Conservation (phyloP, 139 green algal species). For the Eudorina sp. region DNA sequence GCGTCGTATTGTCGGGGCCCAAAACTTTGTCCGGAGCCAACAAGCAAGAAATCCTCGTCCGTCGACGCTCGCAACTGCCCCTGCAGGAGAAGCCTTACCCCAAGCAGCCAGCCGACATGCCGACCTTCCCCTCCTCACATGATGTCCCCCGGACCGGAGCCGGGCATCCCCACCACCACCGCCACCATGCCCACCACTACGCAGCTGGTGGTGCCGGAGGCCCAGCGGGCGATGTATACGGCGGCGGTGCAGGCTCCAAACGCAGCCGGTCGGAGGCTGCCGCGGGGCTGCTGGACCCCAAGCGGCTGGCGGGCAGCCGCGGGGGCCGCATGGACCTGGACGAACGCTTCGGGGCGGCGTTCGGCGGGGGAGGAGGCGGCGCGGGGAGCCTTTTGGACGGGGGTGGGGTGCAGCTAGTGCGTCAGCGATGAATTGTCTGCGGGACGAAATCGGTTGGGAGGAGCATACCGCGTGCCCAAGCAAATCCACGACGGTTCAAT, state of each 20-base stretch:
- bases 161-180: neutral
- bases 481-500: too few species aligned
- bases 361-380: constrained; percentile 1
- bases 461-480: too few species aligned
- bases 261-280: constrained; percentile 20
- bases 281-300: constrained; percentile 1
- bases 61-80: too few species aligned
- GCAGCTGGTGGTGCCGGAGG: too few species aligned
- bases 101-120: constrained; percentile 71
- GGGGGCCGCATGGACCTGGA: constrained; percentile 1
- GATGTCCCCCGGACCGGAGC: constrained; percentile 4
- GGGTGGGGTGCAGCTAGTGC: constrained; percentile 21
- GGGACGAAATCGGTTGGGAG: too few species aligned
- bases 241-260: neutral
- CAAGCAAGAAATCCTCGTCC: too few species aligned
- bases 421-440: constrained; percentile 33
- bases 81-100: constrained; percentile 74
- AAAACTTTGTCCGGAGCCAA: too few species aligned
- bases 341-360: constrained; percentile 28
- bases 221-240: neutral
- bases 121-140: constrained; percentile 73
- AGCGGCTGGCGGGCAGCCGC: neutral
- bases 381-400: constrained; percentile 4
- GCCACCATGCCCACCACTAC: neutral
- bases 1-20: too few species aligned